These are phyloP conservation scores for Vanderwaltozyma tropicalis DNA, from an alignment of 805 yeast species.

Conservation along the genomic window DNA sequence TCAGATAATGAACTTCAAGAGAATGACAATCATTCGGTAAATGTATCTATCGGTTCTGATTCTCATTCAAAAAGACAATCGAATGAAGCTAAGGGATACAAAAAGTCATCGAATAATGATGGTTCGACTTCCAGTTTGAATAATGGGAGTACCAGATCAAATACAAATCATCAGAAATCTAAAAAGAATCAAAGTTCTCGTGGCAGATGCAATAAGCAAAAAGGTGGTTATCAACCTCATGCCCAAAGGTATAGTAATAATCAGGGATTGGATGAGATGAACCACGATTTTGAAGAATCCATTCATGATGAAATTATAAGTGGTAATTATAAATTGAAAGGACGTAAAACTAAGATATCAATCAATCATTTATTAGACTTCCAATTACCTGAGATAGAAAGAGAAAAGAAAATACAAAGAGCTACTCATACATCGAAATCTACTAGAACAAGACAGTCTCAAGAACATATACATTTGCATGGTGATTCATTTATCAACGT, in stretches of 20 bases:
- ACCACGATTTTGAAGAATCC: conserved; percentile 6
- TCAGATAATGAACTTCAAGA: no score
- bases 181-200: no score
- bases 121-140: neutral
- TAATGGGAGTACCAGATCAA: neutral
- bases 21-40: no score
- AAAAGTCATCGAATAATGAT: no score
- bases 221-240: neutral
- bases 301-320: conserved; percentile 28
- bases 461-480: conserved; percentile 37
- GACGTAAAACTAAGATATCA: conserved; percentile 36
- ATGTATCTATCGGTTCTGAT: no score
- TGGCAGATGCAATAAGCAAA: conserved; percentile 1
- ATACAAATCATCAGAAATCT: neutral
- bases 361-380: conserved; percentile 62
- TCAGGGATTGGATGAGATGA: neutral
- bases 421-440: conserved; percentile 13
- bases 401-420: conserved; percentile 5
- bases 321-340: conserved; percentile 27
- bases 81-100: no score
- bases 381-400: conserved; percentile 35
- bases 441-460: conserved; percentile 20
- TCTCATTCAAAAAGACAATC: no score
- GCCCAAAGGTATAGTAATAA: neutral
- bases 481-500: conserved; percentile 73